These are phyloP conservation scores for Aspergillus hiratsukae DNA, from an alignment of 2,329 filamentous ascomycete species.

Conservation along the genomic window DNA sequence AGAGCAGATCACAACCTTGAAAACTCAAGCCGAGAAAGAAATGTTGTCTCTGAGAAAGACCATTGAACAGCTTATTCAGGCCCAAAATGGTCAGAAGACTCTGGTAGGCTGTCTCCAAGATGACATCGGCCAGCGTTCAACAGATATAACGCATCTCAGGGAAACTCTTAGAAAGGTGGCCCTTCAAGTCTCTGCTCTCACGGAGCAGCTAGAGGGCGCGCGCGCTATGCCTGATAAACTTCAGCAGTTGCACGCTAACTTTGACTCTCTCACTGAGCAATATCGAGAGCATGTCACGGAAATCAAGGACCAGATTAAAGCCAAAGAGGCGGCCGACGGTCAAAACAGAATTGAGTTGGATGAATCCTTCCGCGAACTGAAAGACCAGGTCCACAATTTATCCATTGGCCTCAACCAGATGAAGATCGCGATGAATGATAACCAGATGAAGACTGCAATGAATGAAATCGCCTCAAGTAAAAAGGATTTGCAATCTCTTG, in stretches of 20 bases:
- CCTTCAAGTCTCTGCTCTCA: not conserved
- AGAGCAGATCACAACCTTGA: slow-evolving; percentile 18
- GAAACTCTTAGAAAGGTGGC: not conserved
- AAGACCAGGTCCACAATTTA: slow-evolving; percentile 9
- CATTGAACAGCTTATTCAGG: slow-evolving; percentile 7
- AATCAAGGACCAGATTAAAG: not conserved
- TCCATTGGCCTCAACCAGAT: slow-evolving; percentile 3
- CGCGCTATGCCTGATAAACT: not conserved
- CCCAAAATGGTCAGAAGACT: not conserved
- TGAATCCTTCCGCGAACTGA: not conserved
- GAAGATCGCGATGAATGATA: not conserved
- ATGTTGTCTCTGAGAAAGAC: not conserved
- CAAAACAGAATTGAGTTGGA: not conserved
- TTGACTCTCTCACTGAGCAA: slow-evolving; percentile 4
- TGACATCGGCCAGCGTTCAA: not conserved
- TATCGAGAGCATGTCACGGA: slow-evolving; percentile 1
- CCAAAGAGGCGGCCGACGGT: not conserved
- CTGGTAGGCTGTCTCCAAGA: not conserved
- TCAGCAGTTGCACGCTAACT: slow-evolving; percentile 1
- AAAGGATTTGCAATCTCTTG: slow-evolving; percentile 3
- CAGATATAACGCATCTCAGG: not conserved
- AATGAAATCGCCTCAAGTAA: not conserved
- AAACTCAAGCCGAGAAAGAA: slow-evolving; percentile 9
- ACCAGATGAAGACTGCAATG: slow-evolving; percentile 2
- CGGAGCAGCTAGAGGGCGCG: not conserved